Percentiles rank a stretch among this genome's conserved stretches.
phyloP scores from a whole-genome alignment of 345 rosid genomes.

The Linum lewisii region DNA sequence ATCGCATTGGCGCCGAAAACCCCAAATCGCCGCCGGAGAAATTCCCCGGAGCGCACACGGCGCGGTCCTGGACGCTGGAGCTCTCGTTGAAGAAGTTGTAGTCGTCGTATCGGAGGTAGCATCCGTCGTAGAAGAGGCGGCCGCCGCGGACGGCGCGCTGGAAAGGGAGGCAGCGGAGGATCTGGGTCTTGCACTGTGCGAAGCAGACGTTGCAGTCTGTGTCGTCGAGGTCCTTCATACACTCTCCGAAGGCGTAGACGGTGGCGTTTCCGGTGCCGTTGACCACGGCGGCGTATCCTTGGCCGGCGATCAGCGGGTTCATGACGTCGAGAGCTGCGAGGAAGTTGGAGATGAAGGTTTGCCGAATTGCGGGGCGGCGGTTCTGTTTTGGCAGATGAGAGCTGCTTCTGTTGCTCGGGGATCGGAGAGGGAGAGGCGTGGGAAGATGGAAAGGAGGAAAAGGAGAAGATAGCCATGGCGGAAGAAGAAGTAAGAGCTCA shows the following conservation, averaged over 20 bases:
- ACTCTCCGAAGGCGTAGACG: slow-evolving; percentile 72
- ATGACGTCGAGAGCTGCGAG: slow-evolving; percentile 41
- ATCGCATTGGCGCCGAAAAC: slow-evolving; percentile 36
- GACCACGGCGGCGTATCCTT: slow-evolving; percentile 32
- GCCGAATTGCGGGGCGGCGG: slow-evolving; percentile 34
- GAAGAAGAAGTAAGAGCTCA: background rate
- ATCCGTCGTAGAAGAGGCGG: slow-evolving; percentile 58
- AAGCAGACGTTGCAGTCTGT: slow-evolving; percentile 67
- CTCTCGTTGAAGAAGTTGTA: slow-evolving; percentile 58
- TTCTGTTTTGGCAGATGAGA: slow-evolving; percentile 52
- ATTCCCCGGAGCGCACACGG: slow-evolving; percentile 35
- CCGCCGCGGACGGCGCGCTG: slow-evolving; percentile 71
- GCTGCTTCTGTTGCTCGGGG: slow-evolving; percentile 57
- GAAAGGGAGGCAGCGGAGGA: slow-evolving; percentile 60
- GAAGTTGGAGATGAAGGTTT: slow-evolving; percentile 35
- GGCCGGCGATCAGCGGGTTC: slow-evolving; percentile 30
- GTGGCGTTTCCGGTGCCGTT: slow-evolving; percentile 36
- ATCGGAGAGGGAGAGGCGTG: slow-evolving; percentile 38
- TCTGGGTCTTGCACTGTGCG: slow-evolving; percentile 67
- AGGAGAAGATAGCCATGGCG: slow-evolving; percentile 7
- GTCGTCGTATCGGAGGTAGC: slow-evolving; percentile 68
- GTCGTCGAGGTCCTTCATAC: slow-evolving; percentile 60
- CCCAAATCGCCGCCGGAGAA: slow-evolving; percentile 36
- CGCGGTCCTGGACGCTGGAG: slow-evolving; percentile 23
- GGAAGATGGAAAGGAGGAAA: slow-evolving; percentile 14